Base-by-base conservation (phyloP, 768 basidiomycete genomes). In the Antrodiella citrinella region DNA sequence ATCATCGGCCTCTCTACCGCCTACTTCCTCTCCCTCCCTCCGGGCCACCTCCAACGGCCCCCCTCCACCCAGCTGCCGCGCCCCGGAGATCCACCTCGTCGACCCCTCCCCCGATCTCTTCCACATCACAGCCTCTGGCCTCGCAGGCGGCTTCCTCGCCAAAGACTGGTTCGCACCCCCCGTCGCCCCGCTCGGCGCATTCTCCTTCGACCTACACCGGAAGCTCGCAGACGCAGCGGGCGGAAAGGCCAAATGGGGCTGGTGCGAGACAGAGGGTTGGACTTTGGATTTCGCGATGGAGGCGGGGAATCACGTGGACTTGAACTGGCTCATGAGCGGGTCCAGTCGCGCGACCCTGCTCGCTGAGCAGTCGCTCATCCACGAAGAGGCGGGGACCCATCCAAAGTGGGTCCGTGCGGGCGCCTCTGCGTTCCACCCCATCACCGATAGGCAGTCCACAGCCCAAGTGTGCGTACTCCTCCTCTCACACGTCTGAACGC, bases 1-100 rank as follows among this genome's bases (percentile, higher is more conserved):
- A 74, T 77, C 57, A 67, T 75, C 49, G 74, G 75, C 24, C 64
- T 71, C 48, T 67, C 67, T 21, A 70, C 70, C 11, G 73, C 74
- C 5, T 72, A 72, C 64, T 69, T 69, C 58, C 61, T 67, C 40
- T 62, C 67, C 23, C 20, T 46, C 21, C 59, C 65, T 47, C 53
- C 66, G 0, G 48, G 46, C 56, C 7, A 55, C 48, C 2, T 45
- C 57, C 15, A 56, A 51, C 3, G 48, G n/a, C n/a, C 30, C 30
- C 30, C 30, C 18, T 38, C 52, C 30, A 38, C 50, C n/a, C 54
- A 51, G 15, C 15, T 35, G n/a, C 15, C 49, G 45, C 26, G 50
- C 51, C 40, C 63, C 61, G 55, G 44, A 46, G n/a, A 70, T 75
- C 54, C 70, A 70, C 48, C 60, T 75, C 54, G 58, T 75, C 47